Evolutionary conservation across 139 green algal species (phyloP).

Genomic region (Deuterostichococcus epilithicus): DNA sequence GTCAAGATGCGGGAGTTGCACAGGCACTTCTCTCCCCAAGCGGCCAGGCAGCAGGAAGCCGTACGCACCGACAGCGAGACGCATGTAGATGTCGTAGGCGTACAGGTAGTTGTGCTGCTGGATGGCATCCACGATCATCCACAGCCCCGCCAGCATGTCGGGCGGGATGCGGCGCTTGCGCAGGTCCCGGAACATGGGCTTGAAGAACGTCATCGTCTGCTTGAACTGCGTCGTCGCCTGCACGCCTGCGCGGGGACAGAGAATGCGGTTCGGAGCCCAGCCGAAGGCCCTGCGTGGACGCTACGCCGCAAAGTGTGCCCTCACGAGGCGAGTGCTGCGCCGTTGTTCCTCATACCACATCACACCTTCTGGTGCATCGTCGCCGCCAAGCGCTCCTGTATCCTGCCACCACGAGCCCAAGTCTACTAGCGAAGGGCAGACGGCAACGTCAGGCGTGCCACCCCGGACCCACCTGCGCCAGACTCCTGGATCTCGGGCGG

Average conservation of each 20-base stretch:
- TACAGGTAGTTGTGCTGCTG: constrained; percentile 88
- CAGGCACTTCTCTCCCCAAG: neutral
- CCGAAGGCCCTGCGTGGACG: too few relatives aligned
- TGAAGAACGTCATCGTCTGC: constrained; percentile 82
- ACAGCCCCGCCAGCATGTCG: constrained; percentile 47
- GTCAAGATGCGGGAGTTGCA: neutral
- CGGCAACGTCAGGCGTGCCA: neutral
- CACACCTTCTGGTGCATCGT: too few relatives aligned
- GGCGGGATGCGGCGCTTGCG: constrained; percentile 34
- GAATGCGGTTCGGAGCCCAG: too few relatives aligned
- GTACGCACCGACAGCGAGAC: constrained; percentile 73
- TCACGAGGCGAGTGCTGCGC: neutral
- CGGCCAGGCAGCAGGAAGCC: neutral
- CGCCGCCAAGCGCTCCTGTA: too few relatives aligned
- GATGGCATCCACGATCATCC: constrained; percentile 63
- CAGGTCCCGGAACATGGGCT: constrained; percentile 79
- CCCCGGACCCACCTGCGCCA: constrained; percentile 8
- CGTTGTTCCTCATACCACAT: constrained; percentile 6
- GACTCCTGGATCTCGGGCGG: constrained; percentile 35
- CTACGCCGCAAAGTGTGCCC: too few relatives aligned
- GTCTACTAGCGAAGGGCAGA: neutral
- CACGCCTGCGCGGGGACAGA: too few relatives aligned
- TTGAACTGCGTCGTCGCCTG: constrained; percentile 62
- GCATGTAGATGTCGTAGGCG: constrained; percentile 95
- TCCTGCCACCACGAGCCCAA: neutral